Evolutionary conservation across 129 eudicot species (phyloP), one percentile per base, ranked within the genome.

Genomic region (Cynara cardunculus): DNA sequence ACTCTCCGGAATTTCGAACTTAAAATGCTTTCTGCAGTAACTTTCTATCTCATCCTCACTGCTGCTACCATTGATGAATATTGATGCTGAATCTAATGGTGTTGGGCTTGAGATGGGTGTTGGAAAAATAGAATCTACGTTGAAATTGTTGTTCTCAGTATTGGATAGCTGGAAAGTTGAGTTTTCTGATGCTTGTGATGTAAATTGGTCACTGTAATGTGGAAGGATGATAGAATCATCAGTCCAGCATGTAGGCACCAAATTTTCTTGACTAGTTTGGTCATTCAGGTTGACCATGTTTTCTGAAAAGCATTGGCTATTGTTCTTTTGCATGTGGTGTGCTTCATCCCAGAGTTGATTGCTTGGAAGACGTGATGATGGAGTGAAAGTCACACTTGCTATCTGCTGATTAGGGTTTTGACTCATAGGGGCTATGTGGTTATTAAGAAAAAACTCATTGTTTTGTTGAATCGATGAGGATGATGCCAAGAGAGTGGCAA

Each of bases 1-100:
- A 44, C 89, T 78, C 81, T 86, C 92, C 5, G 92, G 89, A 62
- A 88, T 86, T 35, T 89, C 88, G 62, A 89, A 89, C 83, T 83
- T 86, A 13, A 89, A 81, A 75, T 86, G 2, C 44, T 84, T 71
- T 69, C 88, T 86, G 81, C 88, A 86, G 68, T 84, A 86, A 72
- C 90, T 86, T 21, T 88, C 87, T 53, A 13, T 81, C 78, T 89
- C 92, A 69, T 87, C 89, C 79, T 91, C 90, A 6, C 78, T 62
- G 39, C 80, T 73, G 66, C 78, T 44, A 53, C 84, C 75, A 77
- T 83, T 82, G 49, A 86, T 71, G 53, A 83, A 79, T 22, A 87
- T 25, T 1, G 94, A 66, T 2, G 86, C 74, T 16, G 89, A 85
- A 74, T 81, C 87, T 66, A 82, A 72, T 5, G 87, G 87, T 0